These are phyloP conservation scores for Ulvella scutata DNA, from an alignment of 139 green algal genomes.

Conservation along the genomic window DNA sequence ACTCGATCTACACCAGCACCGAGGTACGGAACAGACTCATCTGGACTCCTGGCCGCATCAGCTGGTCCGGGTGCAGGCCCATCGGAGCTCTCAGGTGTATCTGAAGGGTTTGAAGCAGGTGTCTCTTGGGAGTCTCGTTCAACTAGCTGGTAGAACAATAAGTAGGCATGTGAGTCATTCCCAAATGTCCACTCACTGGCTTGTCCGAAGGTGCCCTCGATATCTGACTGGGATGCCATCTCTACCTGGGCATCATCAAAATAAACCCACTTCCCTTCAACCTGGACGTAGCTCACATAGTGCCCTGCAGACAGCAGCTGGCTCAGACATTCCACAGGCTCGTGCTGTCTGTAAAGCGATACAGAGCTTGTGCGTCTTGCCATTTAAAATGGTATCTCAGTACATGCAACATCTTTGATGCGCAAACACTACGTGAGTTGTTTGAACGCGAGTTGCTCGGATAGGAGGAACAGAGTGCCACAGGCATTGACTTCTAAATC, in stretches of 20 bases:
- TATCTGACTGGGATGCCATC: background rate
- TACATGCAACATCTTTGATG: background rate
- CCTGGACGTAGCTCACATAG: background rate
- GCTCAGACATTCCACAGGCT: no score
- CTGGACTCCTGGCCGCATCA: no score
- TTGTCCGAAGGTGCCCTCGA: background rate
- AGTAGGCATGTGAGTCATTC: background rate
- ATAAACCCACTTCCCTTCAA: background rate
- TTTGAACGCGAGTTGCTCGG: background rate
- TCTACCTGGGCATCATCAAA: background rate
- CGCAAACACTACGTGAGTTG: background rate
- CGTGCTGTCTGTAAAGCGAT: background rate
- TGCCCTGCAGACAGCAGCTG: no score
- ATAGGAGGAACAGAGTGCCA: background rate
- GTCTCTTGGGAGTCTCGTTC: no score
- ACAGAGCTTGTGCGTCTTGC: background rate
- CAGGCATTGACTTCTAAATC: background rate
- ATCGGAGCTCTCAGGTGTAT: no score
- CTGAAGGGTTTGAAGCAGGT: no score
- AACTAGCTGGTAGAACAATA: slow-evolving; percentile 1
- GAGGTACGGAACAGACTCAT: no score
- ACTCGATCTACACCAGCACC: no score
- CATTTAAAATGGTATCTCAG: background rate
- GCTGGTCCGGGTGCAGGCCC: no score
- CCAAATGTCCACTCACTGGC: background rate